Percentiles rank a stretch among this genome's conserved stretches.
Conservation (phyloP, 257 asterid genomes). For the Przewalskia tangutica region DNA sequence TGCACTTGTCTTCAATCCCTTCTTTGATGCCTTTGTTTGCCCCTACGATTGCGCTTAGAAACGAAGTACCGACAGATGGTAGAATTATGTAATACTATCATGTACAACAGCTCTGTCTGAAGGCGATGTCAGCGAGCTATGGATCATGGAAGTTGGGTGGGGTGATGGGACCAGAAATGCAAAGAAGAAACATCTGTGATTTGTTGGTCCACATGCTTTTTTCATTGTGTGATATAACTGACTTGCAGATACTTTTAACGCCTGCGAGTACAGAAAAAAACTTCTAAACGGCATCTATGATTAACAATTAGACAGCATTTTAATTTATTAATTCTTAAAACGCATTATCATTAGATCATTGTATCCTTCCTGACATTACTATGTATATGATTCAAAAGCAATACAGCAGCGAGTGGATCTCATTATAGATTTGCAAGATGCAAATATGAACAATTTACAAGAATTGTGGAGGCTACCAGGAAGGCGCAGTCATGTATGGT, state of each 20-base stretch:
- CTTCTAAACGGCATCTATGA: not conserved
- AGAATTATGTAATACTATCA: not conserved
- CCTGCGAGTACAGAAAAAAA: not conserved
- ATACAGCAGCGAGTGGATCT: not conserved
- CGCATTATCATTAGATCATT: not conserved
- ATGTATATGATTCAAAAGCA: not conserved
- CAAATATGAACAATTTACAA: slow-evolving; percentile 11
- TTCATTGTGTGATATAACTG: not conserved
- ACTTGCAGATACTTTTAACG: not conserved
- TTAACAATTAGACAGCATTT: not conserved
- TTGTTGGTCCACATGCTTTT: not conserved
- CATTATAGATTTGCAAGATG: not conserved
- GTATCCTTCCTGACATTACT: not conserved
- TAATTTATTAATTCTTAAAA: not conserved
- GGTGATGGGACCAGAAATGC: not conserved
- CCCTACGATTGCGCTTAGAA: not conserved
- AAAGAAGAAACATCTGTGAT: not conserved
- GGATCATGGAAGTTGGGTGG: not conserved
- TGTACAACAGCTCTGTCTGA: not conserved
- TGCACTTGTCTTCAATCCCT: not conserved
- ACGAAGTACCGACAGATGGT: not conserved
- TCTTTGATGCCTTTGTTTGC: not conserved
- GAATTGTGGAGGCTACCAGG: slow-evolving; percentile 6
- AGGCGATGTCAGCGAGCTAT: not conserved
- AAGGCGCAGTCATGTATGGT: slow-evolving; percentile 7